Evolutionary conservation across 768 basidiomycete species (phyloP).

Genomic region (Roridomyces roridus): DNA sequence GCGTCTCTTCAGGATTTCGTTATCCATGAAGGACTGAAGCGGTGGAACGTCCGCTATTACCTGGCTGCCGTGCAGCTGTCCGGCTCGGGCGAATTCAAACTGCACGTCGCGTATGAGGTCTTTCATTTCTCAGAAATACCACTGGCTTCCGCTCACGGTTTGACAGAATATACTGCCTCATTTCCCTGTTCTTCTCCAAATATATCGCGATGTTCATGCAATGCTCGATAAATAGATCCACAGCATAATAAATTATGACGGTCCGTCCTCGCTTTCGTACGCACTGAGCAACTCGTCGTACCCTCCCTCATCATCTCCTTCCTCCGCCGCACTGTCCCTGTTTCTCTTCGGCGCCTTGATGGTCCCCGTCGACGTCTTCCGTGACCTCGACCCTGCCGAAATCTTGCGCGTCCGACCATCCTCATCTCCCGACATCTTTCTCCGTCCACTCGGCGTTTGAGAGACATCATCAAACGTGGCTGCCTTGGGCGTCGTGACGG

Average conservation of each 20-base stretch:
- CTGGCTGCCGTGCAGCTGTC: conserved; percentile 54
- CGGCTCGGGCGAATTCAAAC: conserved; percentile 30
- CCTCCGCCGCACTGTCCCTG: conserved; percentile 72
- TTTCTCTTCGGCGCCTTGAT: conserved; percentile 43
- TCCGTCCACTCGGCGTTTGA: conserved; percentile 32
- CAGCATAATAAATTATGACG: conserved; percentile 22
- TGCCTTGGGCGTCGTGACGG: conserved; percentile 62
- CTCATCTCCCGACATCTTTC: conserved; percentile 48
- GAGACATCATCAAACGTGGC: conserved; percentile 49
- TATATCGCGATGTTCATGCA: conserved; percentile 68
- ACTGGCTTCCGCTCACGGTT: conserved; percentile 3
- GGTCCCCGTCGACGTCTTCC: conserved; percentile 55
- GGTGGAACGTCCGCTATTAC: conserved; percentile 79
- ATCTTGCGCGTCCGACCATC: conserved; percentile 48
- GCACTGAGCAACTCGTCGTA: conserved; percentile 82
- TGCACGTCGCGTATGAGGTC: conserved; percentile 71
- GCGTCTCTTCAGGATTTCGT: conserved; percentile 62
- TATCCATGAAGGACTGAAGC: conserved; percentile 74
- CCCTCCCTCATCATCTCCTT: conserved; percentile 76
- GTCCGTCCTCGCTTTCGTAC: conserved; percentile 75
- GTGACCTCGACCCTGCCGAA: conserved; percentile 44
- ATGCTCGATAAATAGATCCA: conserved; percentile 10
- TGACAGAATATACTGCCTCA: conserved; percentile 68
- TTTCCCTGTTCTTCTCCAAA: conserved; percentile 61
- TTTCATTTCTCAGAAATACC: conserved; percentile 18